phyloP scores from a whole-genome alignment of 2,329 filamentous ascomycete species.

The Thermoascus crustaceus region DNA sequence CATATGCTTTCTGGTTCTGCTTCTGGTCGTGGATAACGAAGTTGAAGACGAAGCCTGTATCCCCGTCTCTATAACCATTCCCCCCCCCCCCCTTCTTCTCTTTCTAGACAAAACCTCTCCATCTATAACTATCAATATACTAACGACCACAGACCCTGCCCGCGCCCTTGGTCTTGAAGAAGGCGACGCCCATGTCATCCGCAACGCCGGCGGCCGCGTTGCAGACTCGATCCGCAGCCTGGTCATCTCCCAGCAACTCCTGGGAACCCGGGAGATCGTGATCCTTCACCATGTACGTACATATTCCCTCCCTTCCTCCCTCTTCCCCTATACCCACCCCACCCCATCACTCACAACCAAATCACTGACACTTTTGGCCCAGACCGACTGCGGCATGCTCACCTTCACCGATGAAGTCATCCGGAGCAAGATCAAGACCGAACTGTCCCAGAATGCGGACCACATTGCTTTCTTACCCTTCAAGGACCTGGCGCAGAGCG shows the following conservation, averaged over 20 bases:
- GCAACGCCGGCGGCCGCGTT: constrained; percentile 62
- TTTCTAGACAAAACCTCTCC: not conserved
- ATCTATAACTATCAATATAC: no score
- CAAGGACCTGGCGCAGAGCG: constrained; percentile 53
- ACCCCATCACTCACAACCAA: not conserved
- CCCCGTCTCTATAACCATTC: no score
- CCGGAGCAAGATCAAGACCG: constrained; percentile 49
- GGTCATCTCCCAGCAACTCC: constrained; percentile 69
- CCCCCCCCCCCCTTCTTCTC: no score
- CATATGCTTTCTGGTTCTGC: no score
- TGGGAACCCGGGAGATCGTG: constrained; percentile 67
- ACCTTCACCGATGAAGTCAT: constrained; percentile 57
- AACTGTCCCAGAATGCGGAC: constrained; percentile 39
- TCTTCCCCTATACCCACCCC: constrained; percentile 2
- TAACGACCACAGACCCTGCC: constrained; percentile 47
- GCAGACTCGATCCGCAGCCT: constrained; percentile 65
- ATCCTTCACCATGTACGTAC: constrained; percentile 43
- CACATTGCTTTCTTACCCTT: constrained; percentile 60
- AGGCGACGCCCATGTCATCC: constrained; percentile 71
- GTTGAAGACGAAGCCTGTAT: no score
- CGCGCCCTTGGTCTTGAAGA: constrained; percentile 61
- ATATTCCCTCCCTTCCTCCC: not conserved
- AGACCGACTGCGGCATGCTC: constrained; percentile 66
- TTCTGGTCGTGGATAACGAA: not conserved
- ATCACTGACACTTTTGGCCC: no score